A percentile compares a stretch with the other conserved stretches of the same genome.
Conservation (phyloP, 495 filamentous ascomycete species). For the Pseudomonodictys pantanalensis region DNA sequence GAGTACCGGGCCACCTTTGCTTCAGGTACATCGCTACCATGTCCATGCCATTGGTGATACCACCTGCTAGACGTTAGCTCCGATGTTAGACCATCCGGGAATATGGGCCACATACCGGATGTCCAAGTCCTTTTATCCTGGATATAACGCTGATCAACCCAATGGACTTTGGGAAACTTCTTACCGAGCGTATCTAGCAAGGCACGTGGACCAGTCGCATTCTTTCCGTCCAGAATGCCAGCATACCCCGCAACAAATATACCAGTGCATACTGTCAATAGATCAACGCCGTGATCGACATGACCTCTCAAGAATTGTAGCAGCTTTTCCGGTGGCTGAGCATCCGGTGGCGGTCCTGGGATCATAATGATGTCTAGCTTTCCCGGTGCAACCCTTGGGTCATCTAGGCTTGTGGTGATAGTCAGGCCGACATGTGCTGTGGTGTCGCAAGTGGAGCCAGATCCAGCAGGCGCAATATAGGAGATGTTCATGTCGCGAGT, state of each 20-base stretch:
- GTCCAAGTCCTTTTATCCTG: slow-evolving; percentile 28
- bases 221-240: slow-evolving; percentile 29
- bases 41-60: slow-evolving; percentile 63
- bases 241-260: slow-evolving; percentile 25
- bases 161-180: slow-evolving; percentile 18
- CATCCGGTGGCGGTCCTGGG: slow-evolving; percentile 22
- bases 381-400: slow-evolving; percentile 21
- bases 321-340: slow-evolving; percentile 10
- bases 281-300: slow-evolving; percentile 20
- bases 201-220: slow-evolving; percentile 17
- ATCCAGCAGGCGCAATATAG: slow-evolving; percentile 16
- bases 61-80: slow-evolving; percentile 42
- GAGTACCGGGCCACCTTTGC: slow-evolving; percentile 46
- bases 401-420: slow-evolving; percentile 15
- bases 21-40: slow-evolving; percentile 56
- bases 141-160: slow-evolving; percentile 19
- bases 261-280: slow-evolving; percentile 28
- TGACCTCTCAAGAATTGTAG: slow-evolving; percentile 23
- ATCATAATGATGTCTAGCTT: slow-evolving; percentile 29
- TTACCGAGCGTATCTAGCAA: slow-evolving; percentile 13
- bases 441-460: neutral
- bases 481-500: slow-evolving; percentile 11
- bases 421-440: slow-evolving; percentile 12
- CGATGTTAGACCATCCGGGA: neutral
- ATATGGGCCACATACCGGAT: slow-evolving; percentile 46